Evolutionary conservation across 2,329 filamentous ascomycete species (phyloP).

Genomic region (Arthrocladium fulminans): DNA sequence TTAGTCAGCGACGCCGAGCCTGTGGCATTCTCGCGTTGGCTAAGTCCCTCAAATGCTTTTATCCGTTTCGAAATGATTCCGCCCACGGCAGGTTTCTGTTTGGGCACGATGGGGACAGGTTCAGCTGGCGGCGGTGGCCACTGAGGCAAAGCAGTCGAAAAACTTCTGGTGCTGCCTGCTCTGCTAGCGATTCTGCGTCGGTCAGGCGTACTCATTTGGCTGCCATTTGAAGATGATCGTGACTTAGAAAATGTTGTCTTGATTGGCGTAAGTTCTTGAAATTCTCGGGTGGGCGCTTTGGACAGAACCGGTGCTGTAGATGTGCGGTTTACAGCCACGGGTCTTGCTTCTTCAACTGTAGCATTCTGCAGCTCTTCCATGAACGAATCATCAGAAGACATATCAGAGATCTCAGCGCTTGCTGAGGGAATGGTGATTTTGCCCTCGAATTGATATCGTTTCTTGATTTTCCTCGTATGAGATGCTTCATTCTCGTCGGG

Average conservation of each 20-base stretch:
- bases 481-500: constrained; percentile 17
- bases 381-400: constrained; percentile 66
- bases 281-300: constrained; percentile 13
- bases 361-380: constrained; percentile 80
- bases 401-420: constrained; percentile 37
- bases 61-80: constrained; percentile 91
- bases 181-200: constrained; percentile 3
- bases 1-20: constrained; percentile 9
- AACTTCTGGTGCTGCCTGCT: constrained; percentile 12
- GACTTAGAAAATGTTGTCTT: constrained; percentile 12
- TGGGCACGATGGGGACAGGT: constrained; percentile 40
- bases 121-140: constrained; percentile 23
- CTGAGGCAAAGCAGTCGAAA: constrained; percentile 19
- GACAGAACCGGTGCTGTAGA: constrained; percentile 61
- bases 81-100: constrained; percentile 73
- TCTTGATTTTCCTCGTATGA: constrained; percentile 9
- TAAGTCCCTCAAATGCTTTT: constrained; percentile 78
- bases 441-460: constrained; percentile 4
- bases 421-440: constrained; percentile 6
- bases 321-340: constrained; percentile 71
- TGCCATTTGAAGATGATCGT: constrained; percentile 12
- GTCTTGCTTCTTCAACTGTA: constrained; percentile 73
- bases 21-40: constrained; percentile 37
- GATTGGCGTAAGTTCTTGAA: neutral
- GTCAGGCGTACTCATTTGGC: constrained; percentile 14